Base-by-base conservation (phyloP, 768 basidiomycete genomes). In the Pleurotus platypus region DNA sequence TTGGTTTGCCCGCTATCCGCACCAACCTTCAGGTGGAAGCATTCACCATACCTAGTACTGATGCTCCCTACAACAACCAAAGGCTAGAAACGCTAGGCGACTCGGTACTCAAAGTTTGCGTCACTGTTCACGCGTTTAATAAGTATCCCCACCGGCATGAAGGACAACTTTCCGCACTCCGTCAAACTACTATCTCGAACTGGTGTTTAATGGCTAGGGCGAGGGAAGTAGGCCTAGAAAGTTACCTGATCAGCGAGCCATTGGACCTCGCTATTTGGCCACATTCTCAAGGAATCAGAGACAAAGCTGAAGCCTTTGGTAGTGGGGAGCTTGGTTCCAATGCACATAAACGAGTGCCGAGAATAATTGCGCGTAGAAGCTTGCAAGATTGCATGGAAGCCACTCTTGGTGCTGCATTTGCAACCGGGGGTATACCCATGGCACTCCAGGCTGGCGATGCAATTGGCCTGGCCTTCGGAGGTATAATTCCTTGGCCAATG, bases 321-420 rank as follows among this genome's bases (percentile, higher is more conserved):
- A 43, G 50, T 57, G 49, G 47, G n/a, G 30, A 54, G 39, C 15
- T 9, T 24, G 56, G 57, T 37, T 46, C 57, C n/a, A 51, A 56
- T 45, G 60, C 67, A 8, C 47, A 43, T 18, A 70, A 77, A 46
- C 70, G 58, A 46, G 75, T 75, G n/a, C 61, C 54, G 54, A 78
- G 87, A 37, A 69, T 70, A 38, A 81, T 85, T 57, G 83, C 87
- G 3, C 78, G 90, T 24, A 72, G 90, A 56, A 85, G 88, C 63
- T 69, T 95, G 60, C 90, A 92, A 64, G 93, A 95, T 64, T 92
- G 89, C 65, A 90, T 93, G 85, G 94, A 95, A 67, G 88, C 94
- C 0, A 77, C 84, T 4, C 72, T 95, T 3, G 94, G 92, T 9
- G 92, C 90, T 2, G 82, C 83, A 24, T 94, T 87, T 61, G 60